Conservation (phyloP, 345 rosid genomes). For the Hypericum androsaemum region DNA sequence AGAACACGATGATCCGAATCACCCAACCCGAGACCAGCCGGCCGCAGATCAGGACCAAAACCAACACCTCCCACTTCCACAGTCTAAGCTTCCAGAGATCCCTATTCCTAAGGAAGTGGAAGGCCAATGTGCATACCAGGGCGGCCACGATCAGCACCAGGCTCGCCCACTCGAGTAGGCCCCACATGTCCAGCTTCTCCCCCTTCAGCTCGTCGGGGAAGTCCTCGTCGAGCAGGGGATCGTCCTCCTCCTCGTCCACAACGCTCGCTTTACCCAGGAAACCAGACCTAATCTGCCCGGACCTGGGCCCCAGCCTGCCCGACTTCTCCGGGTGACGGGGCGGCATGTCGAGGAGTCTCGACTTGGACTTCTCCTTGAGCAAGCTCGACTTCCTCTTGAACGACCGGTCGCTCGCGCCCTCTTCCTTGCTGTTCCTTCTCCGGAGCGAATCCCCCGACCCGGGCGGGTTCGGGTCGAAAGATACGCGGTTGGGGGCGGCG, state of each 20-base stretch:
- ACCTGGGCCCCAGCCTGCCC: slow-evolving; percentile 13
- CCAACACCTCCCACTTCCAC: too few relatives aligned
- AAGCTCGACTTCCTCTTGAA: slow-evolving; percentile 19
- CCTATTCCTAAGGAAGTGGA: not conserved
- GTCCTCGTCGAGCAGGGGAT: slow-evolving; percentile 22
- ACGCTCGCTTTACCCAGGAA: slow-evolving; percentile 14
- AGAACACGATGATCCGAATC: not conserved
- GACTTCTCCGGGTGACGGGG: slow-evolving; percentile 11
- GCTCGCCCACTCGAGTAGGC: slow-evolving; percentile 20
- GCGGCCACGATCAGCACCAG: slow-evolving; percentile 21
- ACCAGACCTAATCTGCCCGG: slow-evolving; percentile 25
- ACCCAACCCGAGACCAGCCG: not conserved
- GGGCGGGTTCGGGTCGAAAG: slow-evolving; percentile 24
- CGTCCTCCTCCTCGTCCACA: slow-evolving; percentile 23
- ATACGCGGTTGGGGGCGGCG: slow-evolving; percentile 19
- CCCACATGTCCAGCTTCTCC: slow-evolving; percentile 16
- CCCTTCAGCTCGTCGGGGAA: slow-evolving; percentile 12
- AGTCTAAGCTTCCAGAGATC: too few relatives aligned
- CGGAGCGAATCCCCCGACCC: slow-evolving; percentile 14
- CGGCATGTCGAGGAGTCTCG: slow-evolving; percentile 22
- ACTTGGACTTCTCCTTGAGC: slow-evolving; percentile 19
- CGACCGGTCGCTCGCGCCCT: slow-evolving; percentile 10
- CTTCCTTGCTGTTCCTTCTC: slow-evolving; percentile 9
- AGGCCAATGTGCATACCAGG: slow-evolving; percentile 15
- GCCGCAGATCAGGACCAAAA: slow-evolving; percentile 9